Evolutionary conservation across 2,329 filamentous ascomycete genomes (phyloP).

Genomic region (Fusarium albosuccineum): DNA sequence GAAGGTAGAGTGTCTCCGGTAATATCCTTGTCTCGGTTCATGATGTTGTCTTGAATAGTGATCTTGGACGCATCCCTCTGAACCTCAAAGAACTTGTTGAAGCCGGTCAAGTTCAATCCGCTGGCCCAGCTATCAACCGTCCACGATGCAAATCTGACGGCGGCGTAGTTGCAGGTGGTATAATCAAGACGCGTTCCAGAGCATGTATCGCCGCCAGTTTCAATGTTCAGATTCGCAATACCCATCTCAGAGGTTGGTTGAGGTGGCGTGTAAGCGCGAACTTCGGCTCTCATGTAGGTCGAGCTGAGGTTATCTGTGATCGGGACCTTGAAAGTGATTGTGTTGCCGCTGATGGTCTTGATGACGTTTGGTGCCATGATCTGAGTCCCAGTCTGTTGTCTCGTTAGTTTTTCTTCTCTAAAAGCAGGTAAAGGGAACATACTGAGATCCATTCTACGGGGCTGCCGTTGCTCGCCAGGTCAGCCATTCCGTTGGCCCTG

Average conservation of each 20-base stretch:
- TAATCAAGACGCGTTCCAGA: background rate
- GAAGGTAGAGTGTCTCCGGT: conserved; percentile 1
- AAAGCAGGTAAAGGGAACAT: background rate
- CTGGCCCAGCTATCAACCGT: conserved; percentile 28
- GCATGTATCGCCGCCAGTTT: background rate
- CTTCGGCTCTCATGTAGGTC: conserved; percentile 19
- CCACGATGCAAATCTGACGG: conserved; percentile 20
- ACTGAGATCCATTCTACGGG: conserved; percentile 23
- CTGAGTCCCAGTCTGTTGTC: background rate
- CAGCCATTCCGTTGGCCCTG: conserved; percentile 21
- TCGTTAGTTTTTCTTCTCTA: background rate
- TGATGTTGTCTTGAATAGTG: conserved; percentile 15
- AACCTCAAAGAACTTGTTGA: conserved; percentile 25
- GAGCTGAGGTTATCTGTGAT: conserved; percentile 20
- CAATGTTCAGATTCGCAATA: conserved; percentile 10
- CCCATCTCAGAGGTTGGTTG: conserved; percentile 16
- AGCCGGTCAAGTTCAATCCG: conserved; percentile 14
- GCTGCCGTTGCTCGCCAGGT: conserved; percentile 7
- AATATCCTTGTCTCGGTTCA: conserved; percentile 18
- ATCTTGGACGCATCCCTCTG: conserved; percentile 15
- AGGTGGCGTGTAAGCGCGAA: conserved; percentile 11
- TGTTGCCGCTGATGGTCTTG: conserved; percentile 13
- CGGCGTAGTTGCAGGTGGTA: conserved; percentile 21
- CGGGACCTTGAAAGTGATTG: conserved; percentile 14
- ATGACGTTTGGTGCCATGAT: conserved; percentile 20